phyloP scores from a whole-genome alignment of 2,329 filamentous ascomycete species.

The Thielaviopsis ethacetica region DNA sequence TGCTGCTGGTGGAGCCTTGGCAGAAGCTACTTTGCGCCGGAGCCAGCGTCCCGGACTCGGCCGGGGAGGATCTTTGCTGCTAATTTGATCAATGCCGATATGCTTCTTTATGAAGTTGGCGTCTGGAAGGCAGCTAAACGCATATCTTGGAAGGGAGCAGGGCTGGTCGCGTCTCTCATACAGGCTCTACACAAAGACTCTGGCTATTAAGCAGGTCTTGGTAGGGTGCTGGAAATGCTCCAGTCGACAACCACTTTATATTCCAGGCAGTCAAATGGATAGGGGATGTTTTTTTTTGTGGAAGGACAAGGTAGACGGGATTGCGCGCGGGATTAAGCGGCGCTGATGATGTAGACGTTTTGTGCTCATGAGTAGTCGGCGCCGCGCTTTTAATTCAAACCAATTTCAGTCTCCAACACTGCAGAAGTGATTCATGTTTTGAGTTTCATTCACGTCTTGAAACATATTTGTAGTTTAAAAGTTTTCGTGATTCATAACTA shows the following conservation, averaged over 20 bases:
- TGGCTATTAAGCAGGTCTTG: not conserved
- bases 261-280: not conserved
- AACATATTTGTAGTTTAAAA: not conserved
- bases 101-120: not conserved
- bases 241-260: not conserved
- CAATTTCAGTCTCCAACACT: conserved; percentile 22
- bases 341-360: conserved; percentile 13
- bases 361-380: conserved; percentile 20
- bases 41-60: conserved; percentile 41
- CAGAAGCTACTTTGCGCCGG: conserved; percentile 36
- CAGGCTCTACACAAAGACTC: conserved; percentile 19
- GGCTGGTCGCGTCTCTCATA: conserved; percentile 31
- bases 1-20: conserved; percentile 14
- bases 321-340: conserved; percentile 16
- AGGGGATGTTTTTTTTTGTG: conserved; percentile 14
- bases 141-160: conserved; percentile 17
- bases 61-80: conserved; percentile 26
- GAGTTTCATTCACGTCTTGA: not conserved
- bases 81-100: not conserved
- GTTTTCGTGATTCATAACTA: not conserved
- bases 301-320: conserved; percentile 22
- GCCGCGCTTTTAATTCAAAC: conserved; percentile 19
- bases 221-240: conserved; percentile 7
- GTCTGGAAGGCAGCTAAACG: conserved; percentile 6
- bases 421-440: conserved; percentile 14